These are phyloP conservation scores for Backusella macrospora DNA, from an alignment of 192 early-diverging fungal genomes.

Conservation along the genomic window DNA sequence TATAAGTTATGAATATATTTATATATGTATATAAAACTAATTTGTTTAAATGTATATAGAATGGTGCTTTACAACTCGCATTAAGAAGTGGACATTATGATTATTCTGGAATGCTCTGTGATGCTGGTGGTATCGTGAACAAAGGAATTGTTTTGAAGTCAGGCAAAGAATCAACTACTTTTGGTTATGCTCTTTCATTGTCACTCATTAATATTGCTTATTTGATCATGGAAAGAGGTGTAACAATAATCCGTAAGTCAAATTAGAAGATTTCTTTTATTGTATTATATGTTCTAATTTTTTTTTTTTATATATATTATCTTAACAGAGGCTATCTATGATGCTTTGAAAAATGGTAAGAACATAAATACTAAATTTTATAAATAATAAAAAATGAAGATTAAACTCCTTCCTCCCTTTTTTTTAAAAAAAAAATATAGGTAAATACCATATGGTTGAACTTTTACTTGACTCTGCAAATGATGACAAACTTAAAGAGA, in stretches of 20 bases:
- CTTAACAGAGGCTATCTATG: constrained; percentile 35
- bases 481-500: constrained; percentile 1
- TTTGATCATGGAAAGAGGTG: constrained; percentile 51
- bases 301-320: neutral
- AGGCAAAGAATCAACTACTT: constrained; percentile 32
- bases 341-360: constrained; percentile 41
- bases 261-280: neutral
- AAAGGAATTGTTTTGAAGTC: constrained; percentile 35
- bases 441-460: constrained; percentile 55
- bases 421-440: constrained; percentile 16
- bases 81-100: constrained; percentile 46
- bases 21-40: neutral
- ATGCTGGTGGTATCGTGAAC: constrained; percentile 40
- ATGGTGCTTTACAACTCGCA: constrained; percentile 49
- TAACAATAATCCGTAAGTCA: constrained; percentile 30
- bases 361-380: too few species aligned
- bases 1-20: neutral
- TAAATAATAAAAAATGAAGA: too few species aligned
- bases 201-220: constrained; percentile 52
- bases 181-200: constrained; percentile 42
- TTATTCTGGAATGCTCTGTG: constrained; percentile 50
- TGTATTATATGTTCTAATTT: neutral
- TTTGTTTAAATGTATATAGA: constrained; percentile 25
- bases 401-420: too few species aligned
- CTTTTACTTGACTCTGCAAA: constrained; percentile 36